A percentile compares a stretch with the other conserved stretches of the same genome.
Conservation (phyloP, 371 early-diverging fungal genomes). For the Encephalitozoon hellem region DNA sequence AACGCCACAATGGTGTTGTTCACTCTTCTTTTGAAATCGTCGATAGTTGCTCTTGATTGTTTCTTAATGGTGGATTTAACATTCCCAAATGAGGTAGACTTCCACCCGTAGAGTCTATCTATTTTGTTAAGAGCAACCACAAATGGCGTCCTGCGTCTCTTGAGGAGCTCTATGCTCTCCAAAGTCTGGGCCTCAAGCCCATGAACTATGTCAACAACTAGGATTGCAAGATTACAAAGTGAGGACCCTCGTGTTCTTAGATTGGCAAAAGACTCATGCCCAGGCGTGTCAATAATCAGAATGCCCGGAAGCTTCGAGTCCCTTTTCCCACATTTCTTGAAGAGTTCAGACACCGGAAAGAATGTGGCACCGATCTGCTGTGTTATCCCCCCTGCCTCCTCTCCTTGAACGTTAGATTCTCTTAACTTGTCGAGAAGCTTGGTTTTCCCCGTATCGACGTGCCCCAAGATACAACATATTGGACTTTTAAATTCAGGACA, state of each 20-base stretch:
- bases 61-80: constrained; percentile 69
- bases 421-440: constrained; percentile 97
- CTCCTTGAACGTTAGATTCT: constrained; percentile 97
- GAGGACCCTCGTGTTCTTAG: constrained; percentile 92
- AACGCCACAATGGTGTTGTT: constrained; percentile 73
- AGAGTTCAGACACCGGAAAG: constrained; percentile 88
- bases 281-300: constrained; percentile 97
- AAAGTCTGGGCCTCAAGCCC: constrained; percentile 96
- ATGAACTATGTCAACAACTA: constrained; percentile 99
- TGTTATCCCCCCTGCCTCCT: constrained; percentile 99
- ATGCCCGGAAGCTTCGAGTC: constrained; percentile 84
- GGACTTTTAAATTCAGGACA: constrained; percentile 85
- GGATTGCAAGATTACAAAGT: constrained; percentile 96
- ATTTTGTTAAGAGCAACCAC: constrained; percentile 99
- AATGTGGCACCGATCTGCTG: constrained; percentile 99
- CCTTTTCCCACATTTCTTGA: constrained; percentile 61
- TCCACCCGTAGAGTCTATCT: constrained; percentile 94
- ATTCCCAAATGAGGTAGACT: constrained; percentile 59
- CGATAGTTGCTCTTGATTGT: constrained; percentile 69
- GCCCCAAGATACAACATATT: constrained; percentile 97
- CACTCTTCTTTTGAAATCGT: constrained; percentile 79
- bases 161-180: constrained; percentile 84
- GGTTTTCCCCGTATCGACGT: constrained; percentile 99
- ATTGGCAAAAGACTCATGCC: constrained; percentile 99
- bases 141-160: constrained; percentile 91